Percentiles rank a stretch among this genome's conserved stretches.
Conservation (phyloP, 805 yeast genomes). For the Jamesozyma spencerorum region DNA sequence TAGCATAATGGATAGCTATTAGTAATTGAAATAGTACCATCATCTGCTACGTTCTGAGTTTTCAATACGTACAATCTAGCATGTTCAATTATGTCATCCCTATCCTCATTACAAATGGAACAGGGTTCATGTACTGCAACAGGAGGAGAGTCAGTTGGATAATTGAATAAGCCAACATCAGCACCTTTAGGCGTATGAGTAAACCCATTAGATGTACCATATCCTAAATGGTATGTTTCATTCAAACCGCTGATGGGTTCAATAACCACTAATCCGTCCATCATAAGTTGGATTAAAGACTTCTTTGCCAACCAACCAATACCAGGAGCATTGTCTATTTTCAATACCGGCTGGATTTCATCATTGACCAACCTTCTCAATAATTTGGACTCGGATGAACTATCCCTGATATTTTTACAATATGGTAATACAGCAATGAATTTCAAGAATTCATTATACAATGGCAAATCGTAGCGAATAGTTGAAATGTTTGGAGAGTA, state of each 20-base stretch:
- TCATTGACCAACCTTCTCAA: conserved; percentile 59
- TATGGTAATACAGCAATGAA: conserved; percentile 31
- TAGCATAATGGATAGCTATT: conserved; percentile 64
- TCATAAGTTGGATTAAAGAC: conserved; percentile 52
- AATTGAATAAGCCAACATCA: conserved; percentile 33
- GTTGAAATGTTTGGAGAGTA: conserved; percentile 36
- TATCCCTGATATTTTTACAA: conserved; percentile 31
- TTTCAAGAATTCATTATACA: conserved; percentile 32
- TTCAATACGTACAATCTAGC: conserved; percentile 68
- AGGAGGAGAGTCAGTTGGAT: conserved; percentile 47
- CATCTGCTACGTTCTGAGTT: conserved; percentile 31
- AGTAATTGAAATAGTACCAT: conserved; percentile 21
- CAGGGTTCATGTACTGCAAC: conserved; percentile 71
- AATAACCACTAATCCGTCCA: conserved; percentile 72
- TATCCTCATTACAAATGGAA: conserved; percentile 72
- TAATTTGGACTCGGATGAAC: conserved; percentile 40
- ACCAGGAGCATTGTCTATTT: conserved; percentile 55
- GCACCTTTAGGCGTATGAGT: conserved; percentile 1
- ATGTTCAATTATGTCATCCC: conserved; percentile 63
- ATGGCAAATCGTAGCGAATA: conserved; percentile 35
- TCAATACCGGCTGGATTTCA: conserved; percentile 69
- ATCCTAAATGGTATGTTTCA: conserved; percentile 49
- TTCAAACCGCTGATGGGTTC: conserved; percentile 84
- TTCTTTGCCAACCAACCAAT: conserved; percentile 54
- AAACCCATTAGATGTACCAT: conserved; percentile 9